These are phyloP conservation scores for Xylaria hypoxylon DNA, from an alignment of 2,329 filamentous ascomycete species.

Conservation along the genomic window DNA sequence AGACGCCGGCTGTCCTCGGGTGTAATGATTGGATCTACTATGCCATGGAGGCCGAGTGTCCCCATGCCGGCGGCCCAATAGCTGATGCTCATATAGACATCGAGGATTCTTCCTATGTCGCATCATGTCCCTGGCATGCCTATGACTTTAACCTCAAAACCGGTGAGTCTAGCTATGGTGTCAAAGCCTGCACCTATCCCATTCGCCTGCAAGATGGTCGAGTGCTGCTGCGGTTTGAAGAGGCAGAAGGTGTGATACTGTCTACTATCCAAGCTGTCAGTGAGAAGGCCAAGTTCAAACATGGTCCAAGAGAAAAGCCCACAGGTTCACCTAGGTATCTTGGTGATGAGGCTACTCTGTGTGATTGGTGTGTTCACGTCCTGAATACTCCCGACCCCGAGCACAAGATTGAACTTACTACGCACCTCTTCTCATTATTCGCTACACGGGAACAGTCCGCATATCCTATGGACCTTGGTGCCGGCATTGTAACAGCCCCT, in stretches of 20 bases:
- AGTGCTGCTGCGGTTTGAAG: conserved; percentile 52
- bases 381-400: conserved; percentile 58
- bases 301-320: conserved; percentile 44
- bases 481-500: conserved; percentile 53
- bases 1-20: conserved; percentile 47
- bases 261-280: conserved; percentile 57
- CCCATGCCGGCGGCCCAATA: conserved; percentile 60
- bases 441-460: conserved; percentile 53
- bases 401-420: conserved; percentile 60
- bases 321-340: conserved; percentile 48
- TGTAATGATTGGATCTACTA: conserved; percentile 58
- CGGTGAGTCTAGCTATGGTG: conserved; percentile 60
- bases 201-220: conserved; percentile 52
- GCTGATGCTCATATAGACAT: conserved; percentile 59
- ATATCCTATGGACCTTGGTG: conserved; percentile 57
- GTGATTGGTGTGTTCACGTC: conserved; percentile 61
- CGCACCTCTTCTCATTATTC: conserved; percentile 57
- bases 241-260: conserved; percentile 45
- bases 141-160: conserved; percentile 63
- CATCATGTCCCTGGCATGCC: conserved; percentile 61
- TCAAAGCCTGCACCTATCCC: conserved; percentile 60
- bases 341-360: conserved; percentile 56
- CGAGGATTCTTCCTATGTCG: conserved; percentile 60
- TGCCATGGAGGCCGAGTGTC: conserved; percentile 61
- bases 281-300: conserved; percentile 59